phyloP scores from a whole-genome alignment of 495 filamentous ascomycete genomes.

The Aspergillus nidulans region DNA sequence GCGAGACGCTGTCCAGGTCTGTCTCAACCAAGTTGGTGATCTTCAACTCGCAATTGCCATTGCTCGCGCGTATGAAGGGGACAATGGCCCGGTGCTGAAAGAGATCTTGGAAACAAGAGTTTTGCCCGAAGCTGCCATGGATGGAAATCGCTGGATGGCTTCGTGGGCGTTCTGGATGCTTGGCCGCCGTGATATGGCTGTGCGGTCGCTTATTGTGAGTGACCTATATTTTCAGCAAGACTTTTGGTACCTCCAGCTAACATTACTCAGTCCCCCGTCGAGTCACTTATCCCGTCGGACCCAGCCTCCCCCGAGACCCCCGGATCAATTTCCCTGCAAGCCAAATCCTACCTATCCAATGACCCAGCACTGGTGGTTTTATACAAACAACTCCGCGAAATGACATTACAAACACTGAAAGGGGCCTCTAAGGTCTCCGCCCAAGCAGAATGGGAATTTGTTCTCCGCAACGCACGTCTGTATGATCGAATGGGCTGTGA shows the following conservation, averaged over 20 bases:
- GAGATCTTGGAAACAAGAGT: conserved; percentile 76
- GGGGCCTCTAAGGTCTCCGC: conserved; percentile 80
- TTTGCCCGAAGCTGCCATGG: conserved; percentile 67
- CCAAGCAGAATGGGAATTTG: conserved; percentile 79
- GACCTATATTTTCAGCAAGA: neutral
- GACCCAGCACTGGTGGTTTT: conserved; percentile 85
- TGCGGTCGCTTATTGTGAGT: conserved; percentile 68
- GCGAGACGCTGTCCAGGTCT: conserved; percentile 79
- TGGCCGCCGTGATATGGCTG: conserved; percentile 74
- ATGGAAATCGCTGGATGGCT: conserved; percentile 90
- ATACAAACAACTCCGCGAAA: conserved; percentile 81
- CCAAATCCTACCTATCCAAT: conserved; percentile 78
- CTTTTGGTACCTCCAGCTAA: conserved; percentile 1
- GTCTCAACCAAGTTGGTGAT: conserved; percentile 79
- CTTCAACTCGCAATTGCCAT: conserved; percentile 89
- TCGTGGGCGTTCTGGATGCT: conserved; percentile 98
- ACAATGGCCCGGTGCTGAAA: conserved; percentile 68
- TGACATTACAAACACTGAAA: conserved; percentile 78
- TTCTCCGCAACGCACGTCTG: conserved; percentile 80
- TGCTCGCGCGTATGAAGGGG: conserved; percentile 83
- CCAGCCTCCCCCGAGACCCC: conserved; percentile 46
- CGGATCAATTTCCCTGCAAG: conserved; percentile 50
- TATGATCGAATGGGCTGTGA: conserved; percentile 97
- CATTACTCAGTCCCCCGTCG: conserved; percentile 61
- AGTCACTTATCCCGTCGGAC: conserved; percentile 53